Evolutionary conservation across 108 stramenopile species (phyloP).

Genomic region (Discostella pseudostelligera): DNA sequence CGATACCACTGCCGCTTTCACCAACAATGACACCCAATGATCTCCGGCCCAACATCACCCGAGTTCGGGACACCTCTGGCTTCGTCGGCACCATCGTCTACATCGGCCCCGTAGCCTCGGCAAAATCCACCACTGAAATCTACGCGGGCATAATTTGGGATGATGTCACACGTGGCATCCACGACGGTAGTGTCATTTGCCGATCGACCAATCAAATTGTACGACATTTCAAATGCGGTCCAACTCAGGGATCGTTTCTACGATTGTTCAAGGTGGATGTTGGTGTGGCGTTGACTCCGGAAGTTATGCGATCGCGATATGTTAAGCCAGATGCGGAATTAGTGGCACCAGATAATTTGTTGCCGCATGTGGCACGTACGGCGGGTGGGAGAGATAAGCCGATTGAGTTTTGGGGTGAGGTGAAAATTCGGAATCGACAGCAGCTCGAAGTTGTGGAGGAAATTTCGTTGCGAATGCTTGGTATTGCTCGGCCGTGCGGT

Average conservation of each 20-base stretch:
- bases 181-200: constrained; percentile 85
- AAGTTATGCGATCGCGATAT: constrained; percentile 61
- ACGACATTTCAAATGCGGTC: constrained; percentile 71
- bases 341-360: constrained; percentile 75
- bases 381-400: constrained; percentile 70
- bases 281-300: constrained; percentile 57
- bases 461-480: constrained; percentile 75
- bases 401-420: constrained; percentile 84
- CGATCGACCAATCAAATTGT: constrained; percentile 69
- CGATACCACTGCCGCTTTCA: too few species aligned
- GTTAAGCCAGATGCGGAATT: constrained; percentile 70
- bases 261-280: constrained; percentile 58
- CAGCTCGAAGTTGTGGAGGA: constrained; percentile 67
- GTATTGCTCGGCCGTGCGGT: constrained; percentile 52
- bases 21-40: constrained; percentile 15
- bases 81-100: constrained; percentile 86
- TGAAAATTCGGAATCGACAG: constrained; percentile 72
- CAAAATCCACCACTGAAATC: constrained; percentile 69
- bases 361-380: constrained; percentile 76
- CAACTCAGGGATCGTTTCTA: constrained; percentile 76
- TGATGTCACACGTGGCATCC: constrained; percentile 80
- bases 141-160: constrained; percentile 91
- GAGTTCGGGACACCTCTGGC: constrained; percentile 78
- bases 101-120: constrained; percentile 84
- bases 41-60: constrained; percentile 55